These are phyloP conservation scores for Yamadazyma sp. DNA, from an alignment of 1,139 yeast species.

Conservation along the genomic window DNA sequence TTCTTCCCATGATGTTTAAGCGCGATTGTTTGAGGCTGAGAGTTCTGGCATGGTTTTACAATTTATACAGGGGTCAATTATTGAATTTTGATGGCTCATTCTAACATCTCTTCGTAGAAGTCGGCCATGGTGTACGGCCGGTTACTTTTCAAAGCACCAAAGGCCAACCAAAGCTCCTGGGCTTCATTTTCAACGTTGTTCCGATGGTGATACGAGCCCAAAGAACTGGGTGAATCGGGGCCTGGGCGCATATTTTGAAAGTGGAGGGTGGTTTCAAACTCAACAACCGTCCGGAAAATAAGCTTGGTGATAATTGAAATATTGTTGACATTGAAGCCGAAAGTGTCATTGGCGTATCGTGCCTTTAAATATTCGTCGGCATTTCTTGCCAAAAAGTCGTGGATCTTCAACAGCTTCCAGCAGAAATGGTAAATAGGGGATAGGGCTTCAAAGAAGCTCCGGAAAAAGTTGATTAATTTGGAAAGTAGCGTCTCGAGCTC, in stretches of 20 bases:
- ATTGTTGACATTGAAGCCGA: background rate
- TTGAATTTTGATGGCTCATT: too few species aligned
- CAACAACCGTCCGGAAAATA: background rate
- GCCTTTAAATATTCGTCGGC: background rate
- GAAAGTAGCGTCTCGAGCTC: constrained; percentile 4
- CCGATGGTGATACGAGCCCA: too few species aligned
- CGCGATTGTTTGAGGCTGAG: too few species aligned
- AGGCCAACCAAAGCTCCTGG: constrained; percentile 2
- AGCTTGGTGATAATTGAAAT: background rate
- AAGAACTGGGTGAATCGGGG: too few species aligned
- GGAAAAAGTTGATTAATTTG: constrained; percentile 4
- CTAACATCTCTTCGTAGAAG: too few species aligned
- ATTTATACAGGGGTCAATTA: too few species aligned
- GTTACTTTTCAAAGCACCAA: background rate
- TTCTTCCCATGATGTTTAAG: too few species aligned
- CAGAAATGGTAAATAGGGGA: constrained; percentile 2
- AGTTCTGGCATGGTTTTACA: too few species aligned
- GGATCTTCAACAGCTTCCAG: constrained; percentile 3
- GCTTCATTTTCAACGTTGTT: background rate
- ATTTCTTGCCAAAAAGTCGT: background rate
- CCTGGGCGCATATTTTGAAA: background rate
- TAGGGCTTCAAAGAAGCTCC: constrained; percentile 2
- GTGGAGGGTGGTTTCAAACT: background rate
- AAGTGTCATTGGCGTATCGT: background rate
- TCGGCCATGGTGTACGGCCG: too few species aligned